phyloP scores from a whole-genome alignment of 1,139 yeast species.

The Saccharomyces hybrid region DNA sequence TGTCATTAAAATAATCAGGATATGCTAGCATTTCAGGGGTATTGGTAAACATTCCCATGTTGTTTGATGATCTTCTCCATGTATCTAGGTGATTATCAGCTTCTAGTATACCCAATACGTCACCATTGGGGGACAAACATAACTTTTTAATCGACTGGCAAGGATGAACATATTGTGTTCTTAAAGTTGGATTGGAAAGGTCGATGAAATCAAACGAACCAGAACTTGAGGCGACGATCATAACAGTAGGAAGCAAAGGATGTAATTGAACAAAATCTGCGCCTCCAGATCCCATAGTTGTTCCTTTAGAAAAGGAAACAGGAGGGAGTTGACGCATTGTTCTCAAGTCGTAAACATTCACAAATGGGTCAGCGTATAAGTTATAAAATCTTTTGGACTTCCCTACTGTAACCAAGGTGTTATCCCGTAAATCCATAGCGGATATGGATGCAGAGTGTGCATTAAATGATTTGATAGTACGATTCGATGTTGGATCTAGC shows the following conservation, averaged over 20 bases:
- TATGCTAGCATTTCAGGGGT: conserved; percentile 34
- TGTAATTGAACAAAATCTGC: conserved; percentile 80
- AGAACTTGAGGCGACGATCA: conserved; percentile 61
- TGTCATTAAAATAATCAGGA: conserved; percentile 33
- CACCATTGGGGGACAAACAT: conserved; percentile 75
- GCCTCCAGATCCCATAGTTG: conserved; percentile 54
- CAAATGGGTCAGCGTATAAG: conserved; percentile 66
- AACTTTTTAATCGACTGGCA: conserved; percentile 48
- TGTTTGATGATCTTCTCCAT: conserved; percentile 44
- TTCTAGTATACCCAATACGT: conserved; percentile 64
- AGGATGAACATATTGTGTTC: conserved; percentile 54
- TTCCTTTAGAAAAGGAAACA: conserved; percentile 50
- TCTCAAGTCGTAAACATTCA: conserved; percentile 74
- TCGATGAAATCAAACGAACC: conserved; percentile 88
- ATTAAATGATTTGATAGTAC: conserved; percentile 51
- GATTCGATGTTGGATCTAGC: conserved; percentile 59
- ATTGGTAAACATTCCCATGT: conserved; percentile 33
- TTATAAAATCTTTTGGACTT: conserved; percentile 52
- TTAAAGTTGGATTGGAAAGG: conserved; percentile 61
- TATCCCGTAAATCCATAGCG: conserved; percentile 71
- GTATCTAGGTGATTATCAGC: conserved; percentile 56
- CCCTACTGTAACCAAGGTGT: conserved; percentile 77
- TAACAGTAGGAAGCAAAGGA: conserved; percentile 76
- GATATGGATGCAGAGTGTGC: conserved; percentile 75
- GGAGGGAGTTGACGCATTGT: conserved; percentile 72